Base-by-base conservation (phyloP, 768 basidiomycete genomes). In the Phaffia australis region DNA sequence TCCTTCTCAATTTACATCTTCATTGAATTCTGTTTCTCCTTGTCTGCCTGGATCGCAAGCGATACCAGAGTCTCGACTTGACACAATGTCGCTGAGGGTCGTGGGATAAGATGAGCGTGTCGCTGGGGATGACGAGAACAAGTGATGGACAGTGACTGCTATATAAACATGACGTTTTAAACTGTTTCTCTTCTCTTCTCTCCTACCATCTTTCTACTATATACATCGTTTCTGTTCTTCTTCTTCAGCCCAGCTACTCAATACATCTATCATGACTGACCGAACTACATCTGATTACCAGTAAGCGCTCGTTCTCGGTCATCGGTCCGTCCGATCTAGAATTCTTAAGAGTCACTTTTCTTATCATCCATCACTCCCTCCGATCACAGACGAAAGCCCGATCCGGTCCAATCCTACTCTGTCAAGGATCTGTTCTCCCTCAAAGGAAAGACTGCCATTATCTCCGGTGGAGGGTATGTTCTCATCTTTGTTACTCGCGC, bases 391-490 rank as follows among this genome's bases (percentile, higher is more conserved):
- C 35, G 35, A 42, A 42, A 42, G 35, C 35, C 35, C 11, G 35
- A 54, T 19, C 61, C 61, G n/a, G 32, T 52, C 8, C 29, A 52
- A 30, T 63, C 61, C 4, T 69, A 59, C 62, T 69, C 67, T 23
- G 56, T 69, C 51, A 69, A 69, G 67, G 63, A 63, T 46, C 67
- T 69, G 30, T 69, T 69, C 61, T 69, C 67, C 14, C 67, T 69
- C 29, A 69, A 69, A 57, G 67, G 63, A 21, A 69, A 69, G 67
- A 64, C 63, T 29, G 67, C 67, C 56, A 69, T 69, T 56, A 52
- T 69, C 35, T 48, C 57, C 11, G 57, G 56, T 15, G 55, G 42
- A 35, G 27, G 52, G 42, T 21, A 3, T 29, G 35, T 0, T 2
- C 18, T 1, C 21, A 16, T 35, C 25, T 16, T 29, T 51, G 35